Conservation (phyloP, 805 yeast species). For the Ogataea corticis region DNA sequence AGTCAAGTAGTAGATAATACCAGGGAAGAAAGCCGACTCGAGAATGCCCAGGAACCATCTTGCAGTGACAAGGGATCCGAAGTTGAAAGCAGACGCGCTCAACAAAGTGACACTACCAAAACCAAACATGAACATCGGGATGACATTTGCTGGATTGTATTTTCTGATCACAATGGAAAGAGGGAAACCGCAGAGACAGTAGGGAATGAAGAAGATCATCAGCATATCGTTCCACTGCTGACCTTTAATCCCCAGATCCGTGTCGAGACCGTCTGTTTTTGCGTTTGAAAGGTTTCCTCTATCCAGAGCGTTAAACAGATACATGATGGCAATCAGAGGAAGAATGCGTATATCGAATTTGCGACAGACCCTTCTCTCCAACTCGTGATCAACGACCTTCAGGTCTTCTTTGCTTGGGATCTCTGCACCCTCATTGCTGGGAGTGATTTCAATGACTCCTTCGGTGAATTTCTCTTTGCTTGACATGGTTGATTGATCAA, state of each 20-base stretch:
- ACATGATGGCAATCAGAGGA: constrained; percentile 46
- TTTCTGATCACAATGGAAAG: constrained; percentile 40
- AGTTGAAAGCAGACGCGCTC: constrained; percentile 41
- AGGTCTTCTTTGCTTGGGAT: neutral
- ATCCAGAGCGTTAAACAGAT: constrained; percentile 48
- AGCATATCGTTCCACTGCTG: constrained; percentile 47
- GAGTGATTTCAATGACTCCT: neutral
- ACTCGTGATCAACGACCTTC: constrained; percentile 1
- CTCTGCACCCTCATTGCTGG: neutral
- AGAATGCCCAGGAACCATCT: constrained; percentile 39
- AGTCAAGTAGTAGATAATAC: constrained; percentile 38
- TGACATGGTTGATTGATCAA: neutral
- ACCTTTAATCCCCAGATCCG: constrained; percentile 42
- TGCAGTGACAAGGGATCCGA: constrained; percentile 34
- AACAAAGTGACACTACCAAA: constrained; percentile 45
- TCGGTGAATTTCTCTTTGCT: neutral
- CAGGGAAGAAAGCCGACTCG: constrained; percentile 41
- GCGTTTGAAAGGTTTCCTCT: constrained; percentile 52
- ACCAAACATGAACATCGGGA: constrained; percentile 44
- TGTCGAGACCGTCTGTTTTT: constrained; percentile 45
- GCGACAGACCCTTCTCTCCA: constrained; percentile 35
- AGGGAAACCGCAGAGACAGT: constrained; percentile 46
- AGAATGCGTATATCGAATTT: constrained; percentile 45
- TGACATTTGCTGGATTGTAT: constrained; percentile 43
- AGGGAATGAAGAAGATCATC: constrained; percentile 47